Evolutionary conservation across 495 filamentous ascomycete genomes (phyloP).

Genomic region (Xylaria sp.): DNA sequence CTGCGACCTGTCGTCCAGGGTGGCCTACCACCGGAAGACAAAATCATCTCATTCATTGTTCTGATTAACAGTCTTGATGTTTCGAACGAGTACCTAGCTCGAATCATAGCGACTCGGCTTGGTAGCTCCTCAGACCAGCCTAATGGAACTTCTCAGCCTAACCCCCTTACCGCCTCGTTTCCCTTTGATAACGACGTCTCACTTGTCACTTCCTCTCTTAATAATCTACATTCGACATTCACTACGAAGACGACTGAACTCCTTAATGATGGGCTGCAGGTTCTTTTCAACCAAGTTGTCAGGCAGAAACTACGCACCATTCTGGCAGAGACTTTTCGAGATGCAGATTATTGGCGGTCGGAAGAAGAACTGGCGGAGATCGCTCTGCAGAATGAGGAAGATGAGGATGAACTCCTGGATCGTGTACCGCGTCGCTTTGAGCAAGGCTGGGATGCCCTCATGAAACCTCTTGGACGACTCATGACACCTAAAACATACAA

Average conservation of each 20-base stretch:
- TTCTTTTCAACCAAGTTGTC: slow-evolving; percentile 86
- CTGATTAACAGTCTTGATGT: slow-evolving; percentile 95
- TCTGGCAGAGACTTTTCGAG: slow-evolving; percentile 86
- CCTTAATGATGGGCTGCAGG: slow-evolving; percentile 78
- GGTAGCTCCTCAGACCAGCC: slow-evolving; percentile 48
- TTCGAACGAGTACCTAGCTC: slow-evolving; percentile 83
- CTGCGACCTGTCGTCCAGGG: slow-evolving; percentile 77
- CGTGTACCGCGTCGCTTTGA: slow-evolving; percentile 78
- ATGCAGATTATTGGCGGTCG: slow-evolving; percentile 76
- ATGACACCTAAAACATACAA: slow-evolving; percentile 76
- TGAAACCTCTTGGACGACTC: slow-evolving; percentile 82
- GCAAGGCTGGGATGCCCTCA: slow-evolving; percentile 81
- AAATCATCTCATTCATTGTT: slow-evolving; percentile 83
- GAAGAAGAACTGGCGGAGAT: slow-evolving; percentile 60
- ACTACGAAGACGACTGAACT: slow-evolving; percentile 79
- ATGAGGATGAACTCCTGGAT: slow-evolving; percentile 58
- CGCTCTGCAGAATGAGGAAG: slow-evolving; percentile 56
- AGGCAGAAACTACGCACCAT: slow-evolving; percentile 86
- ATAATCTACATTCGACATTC: slow-evolving; percentile 73
- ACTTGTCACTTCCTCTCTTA: slow-evolving; percentile 70
- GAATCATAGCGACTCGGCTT: slow-evolving; percentile 76
- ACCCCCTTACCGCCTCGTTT: slow-evolving; percentile 69
- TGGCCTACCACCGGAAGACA: slow-evolving; percentile 80
- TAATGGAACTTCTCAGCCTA: slow-evolving; percentile 33
- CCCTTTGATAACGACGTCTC: slow-evolving; percentile 76